Evolutionary conservation across 2,329 filamentous ascomycete species (phyloP), one percentile per base, ranked within the genome.

Genomic region (Fusarium sp.): DNA sequence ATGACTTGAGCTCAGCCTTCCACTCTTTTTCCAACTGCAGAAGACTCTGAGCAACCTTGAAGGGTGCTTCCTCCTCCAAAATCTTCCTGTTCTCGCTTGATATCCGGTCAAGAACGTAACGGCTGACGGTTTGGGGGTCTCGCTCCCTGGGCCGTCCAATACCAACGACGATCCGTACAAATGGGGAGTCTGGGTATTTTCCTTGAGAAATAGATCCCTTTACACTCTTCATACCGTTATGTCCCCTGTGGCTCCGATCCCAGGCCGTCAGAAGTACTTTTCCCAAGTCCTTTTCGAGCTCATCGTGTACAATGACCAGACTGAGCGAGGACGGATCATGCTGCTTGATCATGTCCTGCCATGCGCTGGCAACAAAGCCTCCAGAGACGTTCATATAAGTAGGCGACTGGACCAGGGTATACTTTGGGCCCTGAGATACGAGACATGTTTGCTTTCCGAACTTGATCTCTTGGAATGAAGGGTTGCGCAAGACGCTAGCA

Each of bases 301-400:
- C 94, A 73, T 98, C 94, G 73, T 98, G 93, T 17, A 98, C 79
- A 11, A 98, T 79, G 0, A 98, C 86, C 14, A 99, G 75, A 17
- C 78, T 78, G 13, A 79, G 71, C 48, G 67, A 65, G 61, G 71
- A 61, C 5, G 68, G 63, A 21, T 72, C 69, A 65, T 78, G 67
- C 19, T 71, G 63, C 63, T 62, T 76, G 57, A 87, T 65, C 53
- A 83, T 80, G n/a, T 84, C 78, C 36, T 80, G 81, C 80, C 89
- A 93, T 2, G 88, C 87, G 3, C 80, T 80, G 4, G 84, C 79
- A 0, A 97, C 84, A 57, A 88, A 90, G 0, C 82, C 80, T 0
- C 95, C 95, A 2, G 88, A 91, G 5, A 89, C 78, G 73, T 98
- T 99, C 95, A 99, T 98, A 31, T 88, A 77, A 0, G 85, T 86